Evolutionary conservation across 1,139 yeast genomes (phyloP), one percentile per base, ranked within the genome.

Genomic region (Blastobotrys petasosporus): DNA sequence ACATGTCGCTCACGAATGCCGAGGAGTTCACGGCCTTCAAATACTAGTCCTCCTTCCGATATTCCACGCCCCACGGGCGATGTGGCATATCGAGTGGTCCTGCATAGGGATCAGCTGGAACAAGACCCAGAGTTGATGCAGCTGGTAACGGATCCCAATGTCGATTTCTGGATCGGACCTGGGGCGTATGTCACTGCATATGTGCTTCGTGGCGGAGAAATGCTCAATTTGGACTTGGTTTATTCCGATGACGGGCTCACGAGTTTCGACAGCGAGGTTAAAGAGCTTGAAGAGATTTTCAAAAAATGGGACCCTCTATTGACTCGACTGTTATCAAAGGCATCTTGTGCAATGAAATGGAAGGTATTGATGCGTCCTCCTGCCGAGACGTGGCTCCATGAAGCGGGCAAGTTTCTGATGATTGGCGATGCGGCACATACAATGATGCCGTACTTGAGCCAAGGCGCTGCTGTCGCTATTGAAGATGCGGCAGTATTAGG

Each of bases 381-480:
- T 11, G 29, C 17, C 16, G 45, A 43, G 2, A 29, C 17, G 23
- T 52, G 55, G 55, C 45, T 48, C 17, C 37, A 38, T 23, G 34
- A 36, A 17, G 17, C 30, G 28, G 54, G 54, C 16, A 45, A 47
- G 23, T 39, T 43, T 31, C 47, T 46, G n/a, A 38, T 52, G 28
- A 43, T 51, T 11, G 51, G 51, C 20, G 74, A 68, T 53, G 65
- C 71, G 1, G 65, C 68, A 20, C 74, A 69, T 52, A 67, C 73
- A 3, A 69, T 69, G 50, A 56, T 69, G 52, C 73, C 74, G 4
- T 69, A 69, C 53, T 58, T 69, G 42, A 69, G 71, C 7, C 68
- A 66, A 43, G 74, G 74, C 13, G 73, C 73, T 10, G 69, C 69
- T 2, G 69, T 67, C 52, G 73, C 73, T 1, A 59, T 69, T 44